Evolutionary conservation across 2,329 filamentous ascomycete genomes (phyloP), one percentile per base, ranked within the genome.

Genomic region (Ophiostoma populinum): DNA sequence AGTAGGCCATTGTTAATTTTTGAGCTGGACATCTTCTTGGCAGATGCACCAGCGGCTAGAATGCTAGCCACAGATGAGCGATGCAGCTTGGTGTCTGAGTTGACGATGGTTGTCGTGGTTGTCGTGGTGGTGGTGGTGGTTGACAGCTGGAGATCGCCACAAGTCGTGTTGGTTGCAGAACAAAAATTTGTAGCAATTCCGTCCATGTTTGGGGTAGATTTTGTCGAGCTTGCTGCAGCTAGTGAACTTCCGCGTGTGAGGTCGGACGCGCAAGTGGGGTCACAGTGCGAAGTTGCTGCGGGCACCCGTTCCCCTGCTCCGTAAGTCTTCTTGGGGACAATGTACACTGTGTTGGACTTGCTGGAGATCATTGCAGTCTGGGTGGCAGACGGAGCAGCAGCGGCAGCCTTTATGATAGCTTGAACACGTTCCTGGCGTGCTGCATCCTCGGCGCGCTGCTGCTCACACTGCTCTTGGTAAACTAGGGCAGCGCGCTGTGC

Each of bases 401-500:
- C n/a, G n/a, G 24, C n/a, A 12, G 24, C 35, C 17, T 13, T 9
- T 11, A 13, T 5, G 5, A 5, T 13, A 7, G 34, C 13, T 11
- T 35, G 32, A 13, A 9, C 36, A 35, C 28, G 39, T 16, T 40
- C 29, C 24, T 37, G 33, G 16, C 38, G 42, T 3, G 32, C 41
- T 6, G 32, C 39, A 5, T 26, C 41, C 13, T 41, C 42, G 10
- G 34, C 39, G 11, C 42, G 35, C 24, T 37, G 38, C 10, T 34
- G 31, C 24, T 41, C 36, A 7, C 37, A 32, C 30, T 43, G 40
- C 17, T 45, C 43, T 10, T 38, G 38, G 28, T 39, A 45, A 16
- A 42, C 40, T 21, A 38, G 13, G 13, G 34, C 34, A 11, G 43
- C 43, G 9, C 43, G 41, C 28, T 45, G 37, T 17, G 41, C 41